Evolutionary conservation across 148 eudicot genomes (phyloP).

Genomic region (Chenopodium quinoa): DNA sequence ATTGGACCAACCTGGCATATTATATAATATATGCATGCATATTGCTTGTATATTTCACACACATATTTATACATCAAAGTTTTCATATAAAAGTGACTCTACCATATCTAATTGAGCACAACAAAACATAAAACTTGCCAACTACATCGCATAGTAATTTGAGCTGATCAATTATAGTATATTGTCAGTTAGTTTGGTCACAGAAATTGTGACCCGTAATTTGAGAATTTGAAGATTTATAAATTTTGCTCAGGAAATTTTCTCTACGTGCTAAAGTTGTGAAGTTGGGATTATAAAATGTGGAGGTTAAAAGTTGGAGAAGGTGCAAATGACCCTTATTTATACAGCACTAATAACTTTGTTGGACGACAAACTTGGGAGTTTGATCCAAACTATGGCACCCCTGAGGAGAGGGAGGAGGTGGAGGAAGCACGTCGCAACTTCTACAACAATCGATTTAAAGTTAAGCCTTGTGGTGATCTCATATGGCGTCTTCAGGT

Average conservation of each 20-base stretch:
- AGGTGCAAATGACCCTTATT: constrained; percentile 34
- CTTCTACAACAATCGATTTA: constrained; percentile 31
- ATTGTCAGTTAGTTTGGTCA: neutral
- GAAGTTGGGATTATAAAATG: constrained; percentile 22
- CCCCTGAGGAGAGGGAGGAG: constrained; percentile 37
- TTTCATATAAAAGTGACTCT: neutral
- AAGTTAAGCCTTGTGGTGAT: constrained; percentile 39
- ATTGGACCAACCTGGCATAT: neutral
- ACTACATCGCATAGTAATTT: neutral
- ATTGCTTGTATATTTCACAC: too few species aligned
- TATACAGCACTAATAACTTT: constrained; percentile 40
- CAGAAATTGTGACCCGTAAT: neutral
- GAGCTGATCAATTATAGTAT: neutral
- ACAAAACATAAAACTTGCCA: neutral
- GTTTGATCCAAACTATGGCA: constrained; percentile 47
- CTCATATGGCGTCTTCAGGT: constrained; percentile 51
- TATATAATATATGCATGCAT: neutral
- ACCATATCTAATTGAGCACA: neutral
- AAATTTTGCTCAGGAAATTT: neutral
- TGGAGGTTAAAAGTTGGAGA: constrained; percentile 51
- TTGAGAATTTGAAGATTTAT: neutral
- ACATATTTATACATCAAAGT: too few species aligned
- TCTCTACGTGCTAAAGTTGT: neutral
- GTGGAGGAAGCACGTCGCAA: constrained; percentile 41
- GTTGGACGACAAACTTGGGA: constrained; percentile 53